Conservation (phyloP, 805 yeast species). For the Myxozyma kluyveri region DNA sequence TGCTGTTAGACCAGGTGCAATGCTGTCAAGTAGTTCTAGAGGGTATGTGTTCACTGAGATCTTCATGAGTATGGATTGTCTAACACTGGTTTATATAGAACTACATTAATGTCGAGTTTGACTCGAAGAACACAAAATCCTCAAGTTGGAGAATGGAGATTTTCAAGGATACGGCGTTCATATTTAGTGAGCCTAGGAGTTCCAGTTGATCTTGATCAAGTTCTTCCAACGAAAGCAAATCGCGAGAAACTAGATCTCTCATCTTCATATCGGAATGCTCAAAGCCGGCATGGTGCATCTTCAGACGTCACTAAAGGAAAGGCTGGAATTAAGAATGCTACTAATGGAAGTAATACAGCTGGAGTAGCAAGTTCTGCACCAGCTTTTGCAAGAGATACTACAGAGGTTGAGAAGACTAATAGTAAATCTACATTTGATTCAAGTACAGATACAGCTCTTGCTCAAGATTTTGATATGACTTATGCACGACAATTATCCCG, state of each 20-base stretch:
- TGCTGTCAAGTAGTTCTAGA: constrained; percentile 3
- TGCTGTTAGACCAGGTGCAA: constrained; percentile 6
- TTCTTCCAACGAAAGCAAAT: constrained; percentile 9
- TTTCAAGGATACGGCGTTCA: constrained; percentile 61
- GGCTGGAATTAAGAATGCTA: background rate
- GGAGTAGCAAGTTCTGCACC: constrained; percentile 7
- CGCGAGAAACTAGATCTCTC: constrained; percentile 10
- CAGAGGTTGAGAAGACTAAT: background rate
- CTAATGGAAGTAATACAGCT: background rate
- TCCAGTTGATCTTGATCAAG: constrained; percentile 68
- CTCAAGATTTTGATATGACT: constrained; percentile 24
- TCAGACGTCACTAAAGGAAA: background rate
- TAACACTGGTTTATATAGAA: background rate
- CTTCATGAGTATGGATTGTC: background rate
- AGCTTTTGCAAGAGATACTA: constrained; percentile 11
- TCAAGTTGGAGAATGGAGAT: constrained; percentile 66
- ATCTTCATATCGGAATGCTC: background rate
- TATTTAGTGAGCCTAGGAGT: constrained; percentile 64
- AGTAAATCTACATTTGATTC: background rate
- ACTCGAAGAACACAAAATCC: constrained; percentile 45
- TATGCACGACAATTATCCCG: constrained; percentile 35
- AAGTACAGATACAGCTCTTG: background rate
- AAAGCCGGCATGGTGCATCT: background rate
- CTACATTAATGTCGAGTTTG: constrained; percentile 45
- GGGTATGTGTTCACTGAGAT: constrained; percentile 1